Evolutionary conservation across 2,329 filamentous ascomycete species (phyloP).

Genomic region (Xylaria sp.): DNA sequence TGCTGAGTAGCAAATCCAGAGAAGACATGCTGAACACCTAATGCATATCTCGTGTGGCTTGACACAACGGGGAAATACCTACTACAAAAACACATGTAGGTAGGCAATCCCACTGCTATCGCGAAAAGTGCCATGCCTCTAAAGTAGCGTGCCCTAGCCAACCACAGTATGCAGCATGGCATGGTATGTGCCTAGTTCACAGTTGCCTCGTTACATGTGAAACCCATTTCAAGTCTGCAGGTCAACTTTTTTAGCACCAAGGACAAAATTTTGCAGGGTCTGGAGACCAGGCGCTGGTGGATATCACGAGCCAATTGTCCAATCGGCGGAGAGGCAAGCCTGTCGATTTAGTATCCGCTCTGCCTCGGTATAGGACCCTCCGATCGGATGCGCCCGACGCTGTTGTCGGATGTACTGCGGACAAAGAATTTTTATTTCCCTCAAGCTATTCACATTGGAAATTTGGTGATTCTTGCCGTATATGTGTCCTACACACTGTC

Average conservation of each 20-base stretch:
- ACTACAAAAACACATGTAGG: background rate
- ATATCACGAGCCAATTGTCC: conserved; percentile 40
- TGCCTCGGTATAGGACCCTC: conserved; percentile 45
- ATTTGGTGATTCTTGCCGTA: background rate
- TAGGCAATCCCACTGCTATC: background rate
- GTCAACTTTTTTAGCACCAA: conserved; percentile 41
- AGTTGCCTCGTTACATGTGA: conserved; percentile 36
- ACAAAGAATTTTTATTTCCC: conserved; percentile 32
- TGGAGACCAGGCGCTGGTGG: conserved; percentile 46
- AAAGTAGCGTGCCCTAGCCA: background rate
- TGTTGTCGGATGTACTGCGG: conserved; percentile 28
- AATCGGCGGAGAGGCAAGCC: conserved; percentile 41
- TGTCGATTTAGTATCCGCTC: conserved; percentile 4
- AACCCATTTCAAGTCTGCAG: conserved; percentile 45
- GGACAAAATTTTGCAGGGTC: conserved; percentile 49
- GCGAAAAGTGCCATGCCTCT: conserved; percentile 17
- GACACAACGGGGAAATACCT: background rate
- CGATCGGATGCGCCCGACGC: conserved; percentile 33
- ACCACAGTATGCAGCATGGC: background rate
- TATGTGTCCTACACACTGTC: background rate
- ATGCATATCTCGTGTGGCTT: conserved; percentile 6
- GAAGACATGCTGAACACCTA: no score
- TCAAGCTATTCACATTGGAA: conserved; percentile 10
- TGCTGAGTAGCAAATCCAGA: no score
- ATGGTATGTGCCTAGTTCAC: background rate